Conservation (phyloP, 2,329 filamentous ascomycete genomes). For the Phaeosphaeriaceae sp. region DNA sequence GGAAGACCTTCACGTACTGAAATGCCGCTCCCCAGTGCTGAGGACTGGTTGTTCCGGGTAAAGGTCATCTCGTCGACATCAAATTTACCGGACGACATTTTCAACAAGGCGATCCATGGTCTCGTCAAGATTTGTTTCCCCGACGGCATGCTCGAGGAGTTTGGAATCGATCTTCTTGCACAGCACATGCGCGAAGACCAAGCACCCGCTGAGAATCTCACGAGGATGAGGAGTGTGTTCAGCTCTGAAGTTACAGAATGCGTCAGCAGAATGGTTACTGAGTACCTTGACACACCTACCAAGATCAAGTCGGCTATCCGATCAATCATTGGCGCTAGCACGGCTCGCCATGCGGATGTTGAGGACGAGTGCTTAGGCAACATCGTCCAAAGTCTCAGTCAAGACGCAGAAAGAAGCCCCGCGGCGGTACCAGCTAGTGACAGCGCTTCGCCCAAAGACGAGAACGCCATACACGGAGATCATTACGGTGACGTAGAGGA, state of each 20-base stretch:
- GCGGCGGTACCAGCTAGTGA: no score
- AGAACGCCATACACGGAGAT: no score
- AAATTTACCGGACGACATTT: conserved; percentile 21
- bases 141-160: conserved; percentile 25
- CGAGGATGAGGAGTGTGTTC: conserved; percentile 21
- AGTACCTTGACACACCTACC: conserved; percentile 19
- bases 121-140: conserved; percentile 39
- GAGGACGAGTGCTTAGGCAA: conserved; percentile 6
- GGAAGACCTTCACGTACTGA: background rate
- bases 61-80: conserved; percentile 26
- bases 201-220: conserved; percentile 21
- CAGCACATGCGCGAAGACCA: conserved; percentile 29
- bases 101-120: conserved; percentile 32
- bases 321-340: conserved; percentile 13
- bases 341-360: conserved; percentile 11
- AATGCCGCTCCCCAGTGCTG: conserved; percentile 12
- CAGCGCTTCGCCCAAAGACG: no score
- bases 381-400: no score
- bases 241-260: conserved; percentile 26
- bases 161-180: conserved; percentile 25
- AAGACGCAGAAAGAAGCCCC: no score
- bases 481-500: background rate
- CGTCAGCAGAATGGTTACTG: conserved; percentile 25
- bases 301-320: conserved; percentile 20
- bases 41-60: conserved; percentile 32